Percentiles rank a stretch among this genome's conserved stretches.
Evolutionary conservation across 352 stramenopile genomes (phyloP).

Genomic region (Bremia lactucae): DNA sequence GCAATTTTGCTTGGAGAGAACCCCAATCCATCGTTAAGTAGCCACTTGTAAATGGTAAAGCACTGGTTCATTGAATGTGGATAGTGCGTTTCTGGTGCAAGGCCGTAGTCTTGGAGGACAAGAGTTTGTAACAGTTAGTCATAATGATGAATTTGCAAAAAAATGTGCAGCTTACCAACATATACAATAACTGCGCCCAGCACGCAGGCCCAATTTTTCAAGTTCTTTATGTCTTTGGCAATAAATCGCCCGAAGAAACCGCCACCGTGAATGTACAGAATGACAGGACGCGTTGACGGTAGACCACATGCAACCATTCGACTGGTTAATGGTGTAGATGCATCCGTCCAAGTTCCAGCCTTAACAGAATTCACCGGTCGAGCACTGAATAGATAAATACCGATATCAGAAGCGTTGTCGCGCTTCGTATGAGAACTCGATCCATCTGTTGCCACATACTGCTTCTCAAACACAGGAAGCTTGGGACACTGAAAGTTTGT

Average conservation of each 20-base stretch:
- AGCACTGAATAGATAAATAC: constrained; percentile 60
- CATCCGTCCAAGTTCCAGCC: constrained; percentile 57
- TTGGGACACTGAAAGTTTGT: constrained; percentile 52
- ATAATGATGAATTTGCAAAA: neutral
- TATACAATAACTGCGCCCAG: constrained; percentile 82
- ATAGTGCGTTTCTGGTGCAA: constrained; percentile 77
- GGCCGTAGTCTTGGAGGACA: constrained; percentile 51
- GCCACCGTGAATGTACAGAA: constrained; percentile 82
- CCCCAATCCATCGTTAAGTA: constrained; percentile 57
- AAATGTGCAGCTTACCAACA: constrained; percentile 38
- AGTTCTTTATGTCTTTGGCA: constrained; percentile 71
- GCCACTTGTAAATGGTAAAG: constrained; percentile 79
- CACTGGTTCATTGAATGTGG: constrained; percentile 69
- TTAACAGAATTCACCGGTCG: constrained; percentile 52
- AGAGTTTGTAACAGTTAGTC: constrained; percentile 4
- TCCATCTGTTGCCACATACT: constrained; percentile 47
- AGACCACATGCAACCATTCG: constrained; percentile 66
- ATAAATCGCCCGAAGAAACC: constrained; percentile 85
- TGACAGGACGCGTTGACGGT: constrained; percentile 49
- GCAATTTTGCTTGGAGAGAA: constrained; percentile 59
- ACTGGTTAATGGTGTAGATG: constrained; percentile 35
- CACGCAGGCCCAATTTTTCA: constrained; percentile 55
- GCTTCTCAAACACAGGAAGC: constrained; percentile 53
- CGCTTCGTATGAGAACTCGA: constrained; percentile 22
- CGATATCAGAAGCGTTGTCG: constrained; percentile 41